phyloP scores from a whole-genome alignment of 2,329 filamentous ascomycete species.

The Microdochium bolleyi region DNA sequence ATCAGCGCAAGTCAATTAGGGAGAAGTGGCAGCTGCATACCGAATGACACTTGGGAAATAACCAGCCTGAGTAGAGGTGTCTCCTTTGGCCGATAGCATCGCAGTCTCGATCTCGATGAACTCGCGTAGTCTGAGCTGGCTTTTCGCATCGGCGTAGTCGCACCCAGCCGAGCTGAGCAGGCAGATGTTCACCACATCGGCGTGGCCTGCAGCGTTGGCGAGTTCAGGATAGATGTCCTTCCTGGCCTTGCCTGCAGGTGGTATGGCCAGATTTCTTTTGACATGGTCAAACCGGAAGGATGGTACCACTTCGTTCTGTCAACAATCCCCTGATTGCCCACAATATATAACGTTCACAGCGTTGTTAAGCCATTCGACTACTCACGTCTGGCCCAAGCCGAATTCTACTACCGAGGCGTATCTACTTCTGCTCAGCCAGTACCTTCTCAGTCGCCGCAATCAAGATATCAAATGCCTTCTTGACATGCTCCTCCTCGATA shows the following conservation, averaged over 20 bases:
- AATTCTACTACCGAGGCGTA: too few species aligned
- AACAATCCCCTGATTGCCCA: too few species aligned
- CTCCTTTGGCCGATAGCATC: conserved; percentile 34
- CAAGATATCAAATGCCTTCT: too few species aligned
- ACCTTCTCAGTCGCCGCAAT: too few species aligned
- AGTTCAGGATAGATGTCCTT: conserved; percentile 35
- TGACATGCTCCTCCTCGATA: too few species aligned
- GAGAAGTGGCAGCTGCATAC: conserved; percentile 13
- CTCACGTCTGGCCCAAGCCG: too few species aligned
- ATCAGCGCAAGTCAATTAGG: not conserved
- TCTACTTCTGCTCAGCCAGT: too few species aligned
- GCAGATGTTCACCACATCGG: conserved; percentile 33
- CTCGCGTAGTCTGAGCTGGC: conserved; percentile 39
- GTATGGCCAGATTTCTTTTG: too few species aligned
- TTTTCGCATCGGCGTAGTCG: conserved; percentile 38
- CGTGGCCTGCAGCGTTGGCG: conserved; percentile 33
- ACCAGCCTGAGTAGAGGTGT: conserved; percentile 25
- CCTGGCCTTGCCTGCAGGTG: conserved; percentile 36
- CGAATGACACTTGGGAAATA: conserved; percentile 37
- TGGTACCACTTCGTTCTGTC: too few species aligned
- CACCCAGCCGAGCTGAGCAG: conserved; percentile 39
- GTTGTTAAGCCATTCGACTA: too few species aligned
- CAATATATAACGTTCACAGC: too few species aligned
- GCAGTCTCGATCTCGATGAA: conserved; percentile 40
- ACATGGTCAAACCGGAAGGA: too few species aligned